A percentile compares a stretch with the other conserved stretches of the same genome.
These are phyloP conservation scores for Boletus sensibilis DNA, from an alignment of 768 basidiomycete species.

Conservation along the genomic window DNA sequence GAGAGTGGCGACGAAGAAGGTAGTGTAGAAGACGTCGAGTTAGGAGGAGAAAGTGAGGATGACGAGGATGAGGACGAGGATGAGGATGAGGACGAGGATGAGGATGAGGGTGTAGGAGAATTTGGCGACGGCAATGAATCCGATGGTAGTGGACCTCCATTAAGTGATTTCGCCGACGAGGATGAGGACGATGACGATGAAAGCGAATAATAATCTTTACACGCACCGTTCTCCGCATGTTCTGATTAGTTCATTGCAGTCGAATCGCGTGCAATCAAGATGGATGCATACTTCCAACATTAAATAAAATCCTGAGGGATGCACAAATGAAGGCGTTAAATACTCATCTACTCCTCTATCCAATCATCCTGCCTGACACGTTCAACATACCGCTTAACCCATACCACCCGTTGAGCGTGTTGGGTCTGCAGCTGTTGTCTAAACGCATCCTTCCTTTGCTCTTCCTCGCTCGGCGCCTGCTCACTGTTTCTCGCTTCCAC, in stretches of 20 bases:
- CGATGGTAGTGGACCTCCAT: conserved; percentile 38
- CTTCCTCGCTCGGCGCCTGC: conserved; percentile 35
- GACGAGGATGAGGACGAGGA: conserved; percentile 48
- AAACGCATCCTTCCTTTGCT: conserved; percentile 23
- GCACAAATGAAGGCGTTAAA: not conserved
- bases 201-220: conserved; percentile 40
- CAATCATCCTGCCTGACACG: conserved; percentile 65
- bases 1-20: conserved; percentile 68
- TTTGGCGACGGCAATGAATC: conserved; percentile 41
- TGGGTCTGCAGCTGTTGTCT: conserved; percentile 47
- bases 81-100: conserved; percentile 41
- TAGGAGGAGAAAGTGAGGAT: conserved; percentile 62
- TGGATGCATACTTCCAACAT: not conserved
- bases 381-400: conserved; percentile 65
- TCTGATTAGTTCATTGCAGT: not conserved
- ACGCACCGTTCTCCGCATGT: not conserved
- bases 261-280: not conserved
- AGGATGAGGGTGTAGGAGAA: conserved; percentile 43
- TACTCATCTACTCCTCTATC: conserved; percentile 54
- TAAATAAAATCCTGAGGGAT: conserved; percentile 2
- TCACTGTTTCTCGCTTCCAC: conserved; percentile 30
- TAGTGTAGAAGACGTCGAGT: conserved; percentile 76
- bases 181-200: conserved; percentile 55
- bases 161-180: conserved; percentile 59
- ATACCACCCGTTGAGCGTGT: conserved; percentile 52